Conservation (phyloP, 73 alveolate genomes). For the Uronychia binucleata region DNA sequence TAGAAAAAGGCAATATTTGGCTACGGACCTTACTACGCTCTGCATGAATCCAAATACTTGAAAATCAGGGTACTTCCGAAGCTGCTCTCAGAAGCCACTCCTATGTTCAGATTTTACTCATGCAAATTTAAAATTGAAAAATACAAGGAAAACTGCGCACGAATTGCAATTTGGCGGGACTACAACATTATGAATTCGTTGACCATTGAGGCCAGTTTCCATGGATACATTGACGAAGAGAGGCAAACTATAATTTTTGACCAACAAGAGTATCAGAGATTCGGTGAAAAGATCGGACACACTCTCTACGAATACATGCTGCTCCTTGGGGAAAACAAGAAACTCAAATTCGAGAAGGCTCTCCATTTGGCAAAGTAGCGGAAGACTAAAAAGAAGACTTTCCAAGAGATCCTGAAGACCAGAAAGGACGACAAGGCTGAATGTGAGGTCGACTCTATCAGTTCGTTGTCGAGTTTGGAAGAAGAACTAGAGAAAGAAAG, state of each 20-base stretch:
- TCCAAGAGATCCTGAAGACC: neutral
- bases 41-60: conserved; percentile 40
- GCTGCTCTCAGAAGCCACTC: conserved; percentile 42
- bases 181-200: conserved; percentile 37
- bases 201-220: conserved; percentile 43
- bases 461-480: neutral
- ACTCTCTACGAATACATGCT: conserved; percentile 31
- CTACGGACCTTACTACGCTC: conserved; percentile 59
- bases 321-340: conserved; percentile 29
- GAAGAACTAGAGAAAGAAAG: conserved; percentile 4
- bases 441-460: neutral
- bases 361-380: conserved; percentile 27
- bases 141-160: conserved; percentile 62
- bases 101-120: conserved; percentile 47
- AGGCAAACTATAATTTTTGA: conserved; percentile 30
- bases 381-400: conserved; percentile 9
- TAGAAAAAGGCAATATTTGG: conserved; percentile 28
- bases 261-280: conserved; percentile 2
- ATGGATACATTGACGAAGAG: conserved; percentile 25
- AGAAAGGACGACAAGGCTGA: neutral
- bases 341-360: conserved; percentile 31
- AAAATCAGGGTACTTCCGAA: conserved; percentile 42
- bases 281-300: conserved; percentile 48
- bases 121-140: conserved; percentile 72
- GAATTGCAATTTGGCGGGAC: conserved; percentile 70